A percentile compares a stretch with the other conserved stretches of the same genome.
phyloP scores from a whole-genome alignment of 257 asterid genomes.

The Solanum commersonii region DNA sequence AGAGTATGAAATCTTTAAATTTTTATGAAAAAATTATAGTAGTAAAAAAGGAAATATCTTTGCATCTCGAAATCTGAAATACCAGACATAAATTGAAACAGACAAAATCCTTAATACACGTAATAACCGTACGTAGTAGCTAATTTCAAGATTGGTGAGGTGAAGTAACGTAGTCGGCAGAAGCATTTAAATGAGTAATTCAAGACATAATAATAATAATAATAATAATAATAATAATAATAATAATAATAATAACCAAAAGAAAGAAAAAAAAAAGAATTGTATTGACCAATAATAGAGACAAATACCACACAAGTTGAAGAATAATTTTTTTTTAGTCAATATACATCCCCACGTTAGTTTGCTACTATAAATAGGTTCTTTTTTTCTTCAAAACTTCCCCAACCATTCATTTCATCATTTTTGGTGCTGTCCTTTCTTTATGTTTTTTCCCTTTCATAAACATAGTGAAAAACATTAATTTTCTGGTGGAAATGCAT shows the following conservation, averaged over 20 bases:
- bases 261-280: not conserved
- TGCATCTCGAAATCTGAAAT: not conserved
- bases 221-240: not conserved
- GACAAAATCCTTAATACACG: not conserved
- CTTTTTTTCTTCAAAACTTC: not conserved
- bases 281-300: not conserved
- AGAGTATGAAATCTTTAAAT: not conserved
- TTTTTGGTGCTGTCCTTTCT: not conserved
- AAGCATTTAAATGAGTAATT: not conserved
- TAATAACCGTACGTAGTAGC: not conserved
- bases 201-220: not conserved
- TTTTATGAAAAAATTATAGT: not conserved
- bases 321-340: not conserved
- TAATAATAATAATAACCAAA: not conserved
- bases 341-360: slow-evolving; percentile 6
- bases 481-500: slow-evolving; percentile 3
- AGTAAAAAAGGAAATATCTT: not conserved
- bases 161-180: slow-evolving; percentile 25
- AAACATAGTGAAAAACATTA: not conserved
- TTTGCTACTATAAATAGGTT: slow-evolving; percentile 21
- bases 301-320: not conserved
- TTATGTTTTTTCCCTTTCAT: not conserved
- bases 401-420: not conserved
- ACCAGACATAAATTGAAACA: not conserved
- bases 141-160: slow-evolving; percentile 10